These are phyloP conservation scores for Cicer judaicum DNA, from an alignment of 306 rosid genomes.

Conservation along the genomic window DNA sequence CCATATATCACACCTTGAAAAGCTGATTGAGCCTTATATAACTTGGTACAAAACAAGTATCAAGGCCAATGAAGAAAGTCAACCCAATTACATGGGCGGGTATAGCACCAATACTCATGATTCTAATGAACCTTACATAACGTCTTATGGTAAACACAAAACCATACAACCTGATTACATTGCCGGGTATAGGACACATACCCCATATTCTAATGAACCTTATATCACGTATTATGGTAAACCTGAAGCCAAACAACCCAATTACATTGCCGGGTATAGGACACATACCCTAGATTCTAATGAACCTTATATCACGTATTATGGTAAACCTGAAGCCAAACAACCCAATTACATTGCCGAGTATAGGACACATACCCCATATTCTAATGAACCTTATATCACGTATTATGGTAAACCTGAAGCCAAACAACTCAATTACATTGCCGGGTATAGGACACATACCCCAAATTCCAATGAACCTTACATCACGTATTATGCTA, in stretches of 20 bases:
- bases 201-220: background rate
- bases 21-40: background rate
- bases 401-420: background rate
- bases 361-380: background rate
- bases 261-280: background rate
- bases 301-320: background rate
- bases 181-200: background rate
- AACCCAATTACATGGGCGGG: background rate
- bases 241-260: background rate
- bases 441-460: background rate
- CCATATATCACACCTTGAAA: conserved; percentile 11
- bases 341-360: background rate
- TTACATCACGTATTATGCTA: background rate
- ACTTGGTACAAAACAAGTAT: background rate
- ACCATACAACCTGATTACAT: background rate
- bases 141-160: background rate
- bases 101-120: background rate
- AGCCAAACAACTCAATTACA: background rate
- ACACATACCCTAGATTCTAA: background rate
- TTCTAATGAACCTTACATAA: background rate
- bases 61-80: background rate
- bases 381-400: background rate
- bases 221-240: background rate
- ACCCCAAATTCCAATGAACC: background rate
- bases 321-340: background rate